phyloP scores from a whole-genome alignment of 2,329 filamentous ascomycete genomes.

The Colletotrichum sp. region DNA sequence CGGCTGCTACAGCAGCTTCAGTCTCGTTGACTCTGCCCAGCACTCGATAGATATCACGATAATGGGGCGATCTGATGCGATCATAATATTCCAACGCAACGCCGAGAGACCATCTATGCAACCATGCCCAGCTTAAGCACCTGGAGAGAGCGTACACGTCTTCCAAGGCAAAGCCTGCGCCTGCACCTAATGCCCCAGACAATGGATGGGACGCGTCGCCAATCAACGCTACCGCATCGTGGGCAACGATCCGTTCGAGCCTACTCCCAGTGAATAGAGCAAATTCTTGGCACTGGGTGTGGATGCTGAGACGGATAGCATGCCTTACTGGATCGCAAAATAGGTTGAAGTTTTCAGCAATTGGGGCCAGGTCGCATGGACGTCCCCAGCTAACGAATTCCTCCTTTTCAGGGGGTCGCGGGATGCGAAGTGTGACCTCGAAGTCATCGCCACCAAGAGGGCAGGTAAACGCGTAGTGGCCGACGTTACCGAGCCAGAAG shows the following conservation, averaged over 20 bases:
- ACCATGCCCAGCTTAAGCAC: not conserved
- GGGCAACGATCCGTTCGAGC: not conserved
- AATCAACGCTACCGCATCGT: not conserved
- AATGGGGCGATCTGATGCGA: not conserved
- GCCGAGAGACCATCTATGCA: not conserved
- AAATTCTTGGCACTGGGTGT: not conserved
- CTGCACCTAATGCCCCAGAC: not conserved
- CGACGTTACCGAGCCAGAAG: slow-evolving; percentile 29
- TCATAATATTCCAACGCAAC: not conserved
- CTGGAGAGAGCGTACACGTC: not conserved
- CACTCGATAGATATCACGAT: not conserved
- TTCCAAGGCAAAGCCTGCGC: not conserved
- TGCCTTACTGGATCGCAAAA: not conserved
- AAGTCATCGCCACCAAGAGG: slow-evolving; percentile 36
- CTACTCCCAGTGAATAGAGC: not conserved
- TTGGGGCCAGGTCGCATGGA: not conserved
- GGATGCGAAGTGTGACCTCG: slow-evolving; percentile 33
- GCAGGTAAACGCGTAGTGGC: slow-evolving; percentile 35
- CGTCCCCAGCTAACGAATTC: slow-evolving; percentile 33
- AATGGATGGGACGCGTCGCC: not conserved
- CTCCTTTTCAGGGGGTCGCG: slow-evolving; percentile 22
- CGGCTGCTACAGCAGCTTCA: not conserved
- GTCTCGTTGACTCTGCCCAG: not conserved
- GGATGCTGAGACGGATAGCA: not conserved
- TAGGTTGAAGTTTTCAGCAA: not conserved